Conservation (phyloP, 371 early-diverging fungal species). For the Batkoa obscura region DNA sequence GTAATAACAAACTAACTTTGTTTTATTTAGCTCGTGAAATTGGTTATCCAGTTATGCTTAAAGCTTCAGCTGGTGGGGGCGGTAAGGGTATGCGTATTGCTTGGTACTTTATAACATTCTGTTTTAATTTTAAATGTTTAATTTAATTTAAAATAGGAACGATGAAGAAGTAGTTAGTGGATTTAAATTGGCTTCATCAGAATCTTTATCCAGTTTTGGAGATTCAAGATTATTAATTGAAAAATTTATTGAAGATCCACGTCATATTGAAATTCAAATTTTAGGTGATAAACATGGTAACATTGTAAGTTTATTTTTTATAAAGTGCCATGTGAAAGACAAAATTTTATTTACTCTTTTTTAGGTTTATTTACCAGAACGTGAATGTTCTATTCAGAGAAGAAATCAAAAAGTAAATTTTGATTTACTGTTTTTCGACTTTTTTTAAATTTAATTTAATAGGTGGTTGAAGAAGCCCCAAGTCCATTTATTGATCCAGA, state of each 20-base stretch:
- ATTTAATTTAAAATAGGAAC: conserved; percentile 7
- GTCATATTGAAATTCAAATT: conserved; percentile 76
- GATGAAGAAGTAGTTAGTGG: conserved; percentile 53
- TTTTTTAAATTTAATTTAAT: neutral
- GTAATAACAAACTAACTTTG: neutral
- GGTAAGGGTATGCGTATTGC: conserved; percentile 82
- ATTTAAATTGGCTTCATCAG: conserved; percentile 63
- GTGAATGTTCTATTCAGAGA: conserved; percentile 84
- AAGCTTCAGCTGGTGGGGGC: conserved; percentile 83
- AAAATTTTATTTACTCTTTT: neutral
- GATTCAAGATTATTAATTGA: conserved; percentile 80
- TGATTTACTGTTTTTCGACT: neutral
- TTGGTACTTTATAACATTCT: conserved; percentile 5
- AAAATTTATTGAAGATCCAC: conserved; percentile 76
- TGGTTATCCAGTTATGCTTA: conserved; percentile 72
- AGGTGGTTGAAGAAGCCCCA: conserved; percentile 59
- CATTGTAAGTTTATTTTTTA: conserved; percentile 12
- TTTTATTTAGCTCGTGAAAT: conserved; percentile 19
- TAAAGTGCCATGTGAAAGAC: neutral
- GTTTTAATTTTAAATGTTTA: too few species aligned
- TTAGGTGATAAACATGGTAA: conserved; percentile 44
- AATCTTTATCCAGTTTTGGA: conserved; percentile 75
- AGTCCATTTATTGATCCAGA: conserved; percentile 32
- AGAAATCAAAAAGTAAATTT: conserved; percentile 67
- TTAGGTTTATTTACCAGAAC: conserved; percentile 60